Percentiles rank a stretch among this genome's conserved stretches.
phyloP scores from a whole-genome alignment of 2,329 filamentous ascomycete genomes.

The Scytalidium sp. region DNA sequence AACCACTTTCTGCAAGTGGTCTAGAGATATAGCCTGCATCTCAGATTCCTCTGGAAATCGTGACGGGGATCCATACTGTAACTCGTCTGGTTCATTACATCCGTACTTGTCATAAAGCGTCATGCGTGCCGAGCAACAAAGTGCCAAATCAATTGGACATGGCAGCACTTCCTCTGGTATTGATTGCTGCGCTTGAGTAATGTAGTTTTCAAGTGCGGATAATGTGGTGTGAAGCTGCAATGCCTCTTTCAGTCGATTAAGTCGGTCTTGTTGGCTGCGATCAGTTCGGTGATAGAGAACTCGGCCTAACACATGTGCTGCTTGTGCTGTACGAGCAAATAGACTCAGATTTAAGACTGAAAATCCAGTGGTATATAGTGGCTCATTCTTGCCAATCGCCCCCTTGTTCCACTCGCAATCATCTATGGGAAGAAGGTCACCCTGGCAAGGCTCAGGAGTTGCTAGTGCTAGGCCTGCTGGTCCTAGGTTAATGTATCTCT shows the following conservation, averaged over 20 bases:
- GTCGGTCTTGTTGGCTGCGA: neutral
- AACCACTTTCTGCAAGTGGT: neutral
- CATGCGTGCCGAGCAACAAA: slow-evolving; percentile 6
- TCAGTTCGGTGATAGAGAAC: neutral
- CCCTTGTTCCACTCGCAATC: neutral
- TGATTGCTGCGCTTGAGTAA: neutral
- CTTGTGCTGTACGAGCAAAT: neutral
- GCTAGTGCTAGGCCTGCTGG: neutral
- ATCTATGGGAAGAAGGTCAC: neutral
- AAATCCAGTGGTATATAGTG: neutral
- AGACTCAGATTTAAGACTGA: neutral
- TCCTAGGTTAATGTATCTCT: slow-evolving; percentile 1
- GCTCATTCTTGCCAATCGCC: neutral
- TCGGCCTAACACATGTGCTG: neutral
- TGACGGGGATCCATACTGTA: neutral
- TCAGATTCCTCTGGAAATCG: slow-evolving; percentile 3
- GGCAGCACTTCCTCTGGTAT: neutral
- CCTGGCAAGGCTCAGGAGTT: neutral
- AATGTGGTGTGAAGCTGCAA: neutral
- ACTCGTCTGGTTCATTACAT: slow-evolving; percentile 2
- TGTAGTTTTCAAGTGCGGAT: neutral
- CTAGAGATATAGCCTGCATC: slow-evolving; percentile 3
- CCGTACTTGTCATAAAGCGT: slow-evolving; percentile 7
- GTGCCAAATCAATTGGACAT: neutral
- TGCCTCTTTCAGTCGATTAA: neutral